Base-by-base conservation (phyloP, 495 filamentous ascomycete genomes). In the Haplographium delicatum region DNA sequence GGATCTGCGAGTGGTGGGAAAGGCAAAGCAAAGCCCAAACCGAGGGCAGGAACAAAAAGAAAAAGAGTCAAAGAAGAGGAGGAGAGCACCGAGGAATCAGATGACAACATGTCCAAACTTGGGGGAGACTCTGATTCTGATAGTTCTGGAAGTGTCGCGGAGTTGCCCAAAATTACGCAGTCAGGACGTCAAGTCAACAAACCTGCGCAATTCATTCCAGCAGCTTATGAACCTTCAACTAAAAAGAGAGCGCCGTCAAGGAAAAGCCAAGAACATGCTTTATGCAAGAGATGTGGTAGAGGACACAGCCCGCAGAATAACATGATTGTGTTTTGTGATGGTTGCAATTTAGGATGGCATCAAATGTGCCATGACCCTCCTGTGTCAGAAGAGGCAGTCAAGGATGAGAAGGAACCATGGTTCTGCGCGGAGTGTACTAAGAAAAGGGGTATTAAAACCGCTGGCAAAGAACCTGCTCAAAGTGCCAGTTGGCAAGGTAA, bases 261-360 rank as follows among this genome's bases (percentile, higher is more conserved):
- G 69, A 70, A 73, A 53, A 72, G 71, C 26, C 62, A 68, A 47
- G 65, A 76, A 62, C 64, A 78, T 56, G 68, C 72, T 19, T 51
- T 84, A 11, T 97, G 93, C 67, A 84, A 81, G 49, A 74, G 82
- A 57, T 98, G 93, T 67, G 77, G 83, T 41, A 74, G 93, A 33
- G 82, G 87, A 7, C 79, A 88, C 43, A 87, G 82, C 47, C 85
- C 89, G 0, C 63, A 72, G 15, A 80, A 63, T 50, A 98, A 98
- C 65, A 76, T 82, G 69, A 96, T 98, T 48, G 93, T 97, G 6
- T 93, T 95, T 63, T 98, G 93, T 68, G 90, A 96, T 65, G 84
- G 81, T 10, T 98, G 93, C 71, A 90, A 93, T 62, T 74, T 73
- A 9, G 79, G 84, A 13, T 98, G 90, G 80, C 93, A 98, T 65